Evolutionary conservation across 345 rosid genomes (phyloP), one percentile per base, ranked within the genome.

Genomic region (Erucastrum elatum): DNA sequence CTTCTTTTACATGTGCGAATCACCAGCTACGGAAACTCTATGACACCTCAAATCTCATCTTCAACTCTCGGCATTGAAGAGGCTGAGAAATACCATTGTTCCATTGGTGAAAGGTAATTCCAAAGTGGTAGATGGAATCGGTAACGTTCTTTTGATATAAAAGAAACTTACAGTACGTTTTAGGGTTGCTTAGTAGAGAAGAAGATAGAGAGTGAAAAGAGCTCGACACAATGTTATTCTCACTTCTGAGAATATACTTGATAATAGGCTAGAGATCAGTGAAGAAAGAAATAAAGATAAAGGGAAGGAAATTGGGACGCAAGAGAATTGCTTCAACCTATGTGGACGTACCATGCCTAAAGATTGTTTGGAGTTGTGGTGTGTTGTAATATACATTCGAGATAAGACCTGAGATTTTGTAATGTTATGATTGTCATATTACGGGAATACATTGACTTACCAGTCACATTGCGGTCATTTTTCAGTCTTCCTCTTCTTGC

Each of bases 341-440:
- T 93, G 74, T 93, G 97, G 98, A 73, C 85, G 81, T 88, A 91
- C 76, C 96, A 91, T 83, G 82, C 87, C 68, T 87, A 87, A 60
- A 90, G 89, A 39, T 67, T 25, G 49, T 66, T 55, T 55, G 16
- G 17, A 26, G 41, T 15, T 66, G 7, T 37, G 39, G 13, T 67
- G 27, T 37, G 68, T 60, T 60, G 53, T 34, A n/a, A 70, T 25
- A 74, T 31, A 35, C 21, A 17, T 11, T 73, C 9, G 46, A 39
- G 46, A 39, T 39, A 15, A 74, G 56, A 65, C 5, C 12, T 41
- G 12, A 15, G 34, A 41, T 41, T 41, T 41, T 41, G 49, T 41
- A 41, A 41, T 41, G 49, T 41, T 41, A 41, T 2, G 49, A 9
- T 41, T 37, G 49, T 41, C 13, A 41, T 0, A 41, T 41, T 1